Percentiles rank a stretch among this genome's conserved stretches.
These are phyloP conservation scores for Trametes cingulata DNA, from an alignment of 768 basidiomycete genomes.

Conservation along the genomic window DNA sequence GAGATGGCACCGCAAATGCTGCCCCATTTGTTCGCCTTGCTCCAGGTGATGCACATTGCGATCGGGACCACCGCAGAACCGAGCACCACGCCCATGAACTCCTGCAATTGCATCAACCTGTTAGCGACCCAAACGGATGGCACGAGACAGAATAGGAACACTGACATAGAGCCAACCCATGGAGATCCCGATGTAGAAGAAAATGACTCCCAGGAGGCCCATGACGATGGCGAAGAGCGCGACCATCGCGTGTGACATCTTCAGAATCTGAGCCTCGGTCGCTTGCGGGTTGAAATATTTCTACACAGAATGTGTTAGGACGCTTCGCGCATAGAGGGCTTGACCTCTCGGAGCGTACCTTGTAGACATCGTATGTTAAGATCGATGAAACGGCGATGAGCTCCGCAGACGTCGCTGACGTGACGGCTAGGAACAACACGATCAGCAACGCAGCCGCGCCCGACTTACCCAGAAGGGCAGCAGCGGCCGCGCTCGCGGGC, in stretches of 20 bases:
- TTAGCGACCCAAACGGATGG: background rate
- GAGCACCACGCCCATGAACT: conserved; percentile 85
- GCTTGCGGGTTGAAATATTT: conserved; percentile 82
- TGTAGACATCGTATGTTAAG: conserved; percentile 85
- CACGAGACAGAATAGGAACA: conserved; percentile 10
- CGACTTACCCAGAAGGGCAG: conserved; percentile 73
- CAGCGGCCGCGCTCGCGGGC: conserved; percentile 80
- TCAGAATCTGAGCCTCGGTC: conserved; percentile 69
- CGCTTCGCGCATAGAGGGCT: background rate
- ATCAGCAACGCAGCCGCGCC: conserved; percentile 81
- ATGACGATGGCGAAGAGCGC: conserved; percentile 72
- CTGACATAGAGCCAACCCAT: conserved; percentile 93
- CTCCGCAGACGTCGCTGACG: conserved; percentile 84
- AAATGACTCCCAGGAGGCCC: conserved; percentile 81
- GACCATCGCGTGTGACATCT: conserved; percentile 70
- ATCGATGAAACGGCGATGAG: conserved; percentile 87
- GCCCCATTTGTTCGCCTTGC: conserved; percentile 81
- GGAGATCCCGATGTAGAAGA: conserved; percentile 88
- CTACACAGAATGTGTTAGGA: conserved; percentile 33
- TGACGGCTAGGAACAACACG: conserved; percentile 85
- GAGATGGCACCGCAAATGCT: conserved; percentile 72
- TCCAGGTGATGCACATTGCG: conserved; percentile 84
- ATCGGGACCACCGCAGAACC: conserved; percentile 88
- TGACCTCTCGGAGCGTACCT: conserved; percentile 39
- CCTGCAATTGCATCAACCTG: conserved; percentile 40